Percentiles rank a stretch among this genome's conserved stretches.
These are phyloP conservation scores for Simplicillium sp. DNA, from an alignment of 2,329 filamentous ascomycete genomes.

Conservation along the genomic window DNA sequence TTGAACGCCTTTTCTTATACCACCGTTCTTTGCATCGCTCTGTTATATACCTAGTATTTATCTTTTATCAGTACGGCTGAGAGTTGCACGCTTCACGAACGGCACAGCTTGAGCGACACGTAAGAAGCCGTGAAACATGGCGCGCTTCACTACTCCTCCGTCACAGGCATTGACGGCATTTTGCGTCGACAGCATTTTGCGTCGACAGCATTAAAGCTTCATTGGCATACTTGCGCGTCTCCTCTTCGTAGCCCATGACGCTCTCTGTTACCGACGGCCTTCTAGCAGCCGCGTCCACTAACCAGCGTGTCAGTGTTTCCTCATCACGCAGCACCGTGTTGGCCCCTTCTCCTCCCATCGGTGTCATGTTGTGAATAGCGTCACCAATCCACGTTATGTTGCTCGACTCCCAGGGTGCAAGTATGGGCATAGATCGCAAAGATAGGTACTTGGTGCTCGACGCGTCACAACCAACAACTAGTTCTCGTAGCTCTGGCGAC, in stretches of 20 bases:
- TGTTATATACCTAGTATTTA: no score
- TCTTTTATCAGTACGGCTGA: neutral
- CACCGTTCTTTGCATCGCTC: no score
- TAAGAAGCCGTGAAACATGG: neutral
- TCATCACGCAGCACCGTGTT: neutral
- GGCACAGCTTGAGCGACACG: neutral
- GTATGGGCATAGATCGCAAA: neutral
- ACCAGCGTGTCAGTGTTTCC: neutral
- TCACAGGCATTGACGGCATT: neutral
- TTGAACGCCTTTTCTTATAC: no score
- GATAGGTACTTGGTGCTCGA: neutral
- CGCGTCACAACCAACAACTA: neutral
- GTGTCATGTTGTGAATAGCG: neutral
- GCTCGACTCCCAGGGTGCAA: neutral
- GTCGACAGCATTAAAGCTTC: neutral
- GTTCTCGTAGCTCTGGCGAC: neutral
- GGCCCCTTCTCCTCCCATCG: neutral
- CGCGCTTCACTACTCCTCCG: neutral
- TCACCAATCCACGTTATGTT: neutral
- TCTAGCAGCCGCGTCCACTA: neutral
- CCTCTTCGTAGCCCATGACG: neutral
- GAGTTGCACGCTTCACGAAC: neutral
- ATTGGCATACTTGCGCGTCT: neutral
- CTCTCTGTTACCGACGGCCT: neutral
- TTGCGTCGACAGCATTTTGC: neutral